These are phyloP conservation scores for Gonium pectorale DNA, from an alignment of 139 green algal genomes.

Conservation along the genomic window DNA sequence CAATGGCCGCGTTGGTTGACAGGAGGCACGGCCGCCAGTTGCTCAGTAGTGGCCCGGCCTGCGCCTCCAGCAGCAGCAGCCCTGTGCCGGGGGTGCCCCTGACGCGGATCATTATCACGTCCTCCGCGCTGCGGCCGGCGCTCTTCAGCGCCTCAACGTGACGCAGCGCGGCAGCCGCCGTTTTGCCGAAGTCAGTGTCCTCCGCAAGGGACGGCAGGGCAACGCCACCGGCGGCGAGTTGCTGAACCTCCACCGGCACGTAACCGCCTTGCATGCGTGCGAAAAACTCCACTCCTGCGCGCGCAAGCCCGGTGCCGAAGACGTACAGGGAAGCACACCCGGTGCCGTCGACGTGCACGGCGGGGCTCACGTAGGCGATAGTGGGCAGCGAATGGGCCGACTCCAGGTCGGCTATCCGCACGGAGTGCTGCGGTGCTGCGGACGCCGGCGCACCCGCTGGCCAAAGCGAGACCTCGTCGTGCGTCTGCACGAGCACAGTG, in stretches of 20 bases:
- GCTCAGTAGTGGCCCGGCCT: conserved; percentile 19
- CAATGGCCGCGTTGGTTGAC: neutral
- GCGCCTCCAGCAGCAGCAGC: conserved; percentile 30
- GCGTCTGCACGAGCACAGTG: neutral
- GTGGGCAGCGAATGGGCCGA: neutral
- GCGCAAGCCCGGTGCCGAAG: neutral
- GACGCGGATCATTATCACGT: neutral
- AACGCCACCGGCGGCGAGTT: neutral
- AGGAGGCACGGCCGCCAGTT: conserved; percentile 28
- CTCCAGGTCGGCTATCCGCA: neutral
- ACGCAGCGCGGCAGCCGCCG: neutral
- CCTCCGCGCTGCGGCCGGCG: neutral
- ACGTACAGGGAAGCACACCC: neutral
- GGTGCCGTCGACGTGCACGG: neutral
- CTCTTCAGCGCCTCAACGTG: neutral
- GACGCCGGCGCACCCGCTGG: neutral
- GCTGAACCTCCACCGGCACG: neutral
- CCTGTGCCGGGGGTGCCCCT: neutral
- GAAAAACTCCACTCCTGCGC: neutral
- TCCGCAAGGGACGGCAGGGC: neutral
- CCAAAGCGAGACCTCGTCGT: conserved; percentile 17
- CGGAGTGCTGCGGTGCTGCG: neutral
- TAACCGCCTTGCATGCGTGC: conserved; percentile 36
- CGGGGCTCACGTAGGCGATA: neutral
- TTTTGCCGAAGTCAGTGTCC: neutral